Conservation (phyloP, 148 eudicot genomes). For the Amaranthus hypochondriacus region DNA sequence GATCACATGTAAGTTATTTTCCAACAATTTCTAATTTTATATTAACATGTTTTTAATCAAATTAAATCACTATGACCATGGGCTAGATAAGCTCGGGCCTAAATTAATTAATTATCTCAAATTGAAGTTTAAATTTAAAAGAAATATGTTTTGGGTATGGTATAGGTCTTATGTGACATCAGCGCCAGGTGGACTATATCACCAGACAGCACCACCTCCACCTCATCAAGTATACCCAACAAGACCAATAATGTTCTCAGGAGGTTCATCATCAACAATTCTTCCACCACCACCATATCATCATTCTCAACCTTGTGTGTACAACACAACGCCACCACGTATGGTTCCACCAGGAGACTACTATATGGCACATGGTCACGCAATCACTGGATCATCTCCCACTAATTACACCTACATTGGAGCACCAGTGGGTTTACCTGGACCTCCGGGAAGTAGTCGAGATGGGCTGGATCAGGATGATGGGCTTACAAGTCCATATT, state of each 20-base stretch:
- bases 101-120: too few species aligned
- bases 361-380: slow-evolving; percentile 53
- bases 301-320: slow-evolving; percentile 34
- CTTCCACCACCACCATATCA: slow-evolving; percentile 25
- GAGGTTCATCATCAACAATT: slow-evolving; percentile 29
- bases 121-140: too few species aligned
- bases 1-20: too few species aligned
- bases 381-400: slow-evolving; percentile 34
- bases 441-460: slow-evolving; percentile 21
- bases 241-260: slow-evolving; percentile 40
- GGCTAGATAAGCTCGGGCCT: too few species aligned
- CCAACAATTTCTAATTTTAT: too few species aligned
- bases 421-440: slow-evolving; percentile 53
- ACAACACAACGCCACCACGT: slow-evolving; percentile 39
- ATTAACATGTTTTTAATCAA: too few species aligned
- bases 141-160: too few species aligned
- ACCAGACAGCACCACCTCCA: slow-evolving; percentile 28
- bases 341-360: slow-evolving; percentile 40
- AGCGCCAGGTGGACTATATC: slow-evolving; percentile 28
- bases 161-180: slow-evolving; percentile 28
- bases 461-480: slow-evolving; percentile 9
- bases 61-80: too few species aligned
- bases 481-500: slow-evolving; percentile 21
- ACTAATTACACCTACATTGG: slow-evolving; percentile 72
- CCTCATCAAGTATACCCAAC: slow-evolving; percentile 50